Evolutionary conservation across 495 filamentous ascomycete genomes (phyloP).

Genomic region (Podospora anserina): DNA sequence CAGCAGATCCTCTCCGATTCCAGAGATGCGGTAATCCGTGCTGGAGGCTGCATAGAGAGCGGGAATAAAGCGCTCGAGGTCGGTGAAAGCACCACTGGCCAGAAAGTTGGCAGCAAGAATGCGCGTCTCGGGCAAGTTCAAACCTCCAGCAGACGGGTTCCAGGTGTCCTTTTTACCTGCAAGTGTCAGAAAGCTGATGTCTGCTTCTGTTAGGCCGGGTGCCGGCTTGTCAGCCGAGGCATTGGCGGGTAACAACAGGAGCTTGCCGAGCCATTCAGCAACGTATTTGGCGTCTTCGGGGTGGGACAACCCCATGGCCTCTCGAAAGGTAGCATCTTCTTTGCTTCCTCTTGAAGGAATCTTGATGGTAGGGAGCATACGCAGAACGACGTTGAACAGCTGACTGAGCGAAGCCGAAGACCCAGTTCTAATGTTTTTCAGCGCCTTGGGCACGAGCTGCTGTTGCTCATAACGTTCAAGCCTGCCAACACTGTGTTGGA

Average conservation of each 20-base stretch:
- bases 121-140: slow-evolving; percentile 67
- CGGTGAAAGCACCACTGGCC: slow-evolving; percentile 76
- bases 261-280: slow-evolving; percentile 71
- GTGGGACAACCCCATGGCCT: slow-evolving; percentile 60
- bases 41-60: slow-evolving; percentile 79
- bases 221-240: slow-evolving; percentile 41
- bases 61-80: slow-evolving; percentile 76
- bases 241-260: slow-evolving; percentile 64
- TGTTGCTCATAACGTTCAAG: slow-evolving; percentile 49
- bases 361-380: slow-evolving; percentile 65
- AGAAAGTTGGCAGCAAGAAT: slow-evolving; percentile 66
- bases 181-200: slow-evolving; percentile 71
- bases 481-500: slow-evolving; percentile 79
- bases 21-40: slow-evolving; percentile 73
- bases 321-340: slow-evolving; percentile 68
- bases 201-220: slow-evolving; percentile 65
- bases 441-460: slow-evolving; percentile 65
- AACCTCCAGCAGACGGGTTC: slow-evolving; percentile 58
- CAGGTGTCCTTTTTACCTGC: slow-evolving; percentile 65
- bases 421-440: slow-evolving; percentile 69
- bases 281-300: slow-evolving; percentile 68
- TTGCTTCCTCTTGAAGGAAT: slow-evolving; percentile 71
- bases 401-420: slow-evolving; percentile 63
- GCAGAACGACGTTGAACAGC: slow-evolving; percentile 81
- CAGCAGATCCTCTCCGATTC: slow-evolving; percentile 76